Evolutionary conservation across 2,329 filamentous ascomycete species (phyloP).

Genomic region (Hymenoscyphus linearis): DNA sequence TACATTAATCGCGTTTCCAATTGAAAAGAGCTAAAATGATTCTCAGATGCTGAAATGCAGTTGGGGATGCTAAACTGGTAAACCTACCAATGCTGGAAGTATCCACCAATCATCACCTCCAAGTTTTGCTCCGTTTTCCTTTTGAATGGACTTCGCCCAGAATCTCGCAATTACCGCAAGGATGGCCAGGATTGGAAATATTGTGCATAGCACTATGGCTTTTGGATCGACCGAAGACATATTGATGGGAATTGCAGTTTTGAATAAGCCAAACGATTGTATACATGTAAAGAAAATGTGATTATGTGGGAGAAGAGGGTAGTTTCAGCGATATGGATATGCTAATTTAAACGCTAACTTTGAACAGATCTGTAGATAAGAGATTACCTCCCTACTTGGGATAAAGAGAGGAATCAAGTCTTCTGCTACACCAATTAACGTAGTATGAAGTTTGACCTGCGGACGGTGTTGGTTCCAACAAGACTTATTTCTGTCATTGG

Average conservation of each 20-base stretch:
- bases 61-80: neutral
- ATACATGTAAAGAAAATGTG: too few relatives aligned
- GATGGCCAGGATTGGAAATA: neutral
- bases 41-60: neutral
- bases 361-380: too few relatives aligned
- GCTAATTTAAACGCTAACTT: too few relatives aligned
- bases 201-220: neutral
- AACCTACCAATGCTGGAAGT: neutral
- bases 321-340: too few relatives aligned
- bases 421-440: too few relatives aligned
- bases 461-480: too few relatives aligned
- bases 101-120: neutral
- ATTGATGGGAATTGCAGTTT: neutral
- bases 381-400: too few relatives aligned
- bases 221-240: neutral
- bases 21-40: neutral
- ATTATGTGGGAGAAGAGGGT: too few relatives aligned
- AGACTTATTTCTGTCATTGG: too few relatives aligned
- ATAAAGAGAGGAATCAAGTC: too few relatives aligned
- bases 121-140: conserved; percentile 3
- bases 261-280: too few relatives aligned
- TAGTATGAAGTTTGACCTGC: too few relatives aligned
- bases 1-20: neutral
- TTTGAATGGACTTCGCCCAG: neutral
- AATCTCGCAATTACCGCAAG: neutral